Conservation (phyloP, 1,284 basidiomycete species). For the Coniophora puteana region DNA sequence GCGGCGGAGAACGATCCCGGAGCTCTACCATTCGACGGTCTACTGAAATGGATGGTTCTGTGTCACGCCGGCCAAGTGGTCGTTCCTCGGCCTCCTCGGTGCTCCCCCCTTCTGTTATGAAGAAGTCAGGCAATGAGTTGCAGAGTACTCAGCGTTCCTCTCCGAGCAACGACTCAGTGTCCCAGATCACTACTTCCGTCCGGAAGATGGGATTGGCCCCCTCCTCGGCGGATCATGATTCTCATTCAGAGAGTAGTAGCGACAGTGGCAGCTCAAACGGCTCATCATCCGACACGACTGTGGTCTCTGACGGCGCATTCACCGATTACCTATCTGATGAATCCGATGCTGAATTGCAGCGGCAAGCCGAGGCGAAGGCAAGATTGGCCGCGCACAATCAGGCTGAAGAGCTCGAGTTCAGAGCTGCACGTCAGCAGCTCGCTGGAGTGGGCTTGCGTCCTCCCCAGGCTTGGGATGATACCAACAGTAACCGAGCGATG, state of each 20-base stretch:
- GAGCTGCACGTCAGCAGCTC: constrained; percentile 69
- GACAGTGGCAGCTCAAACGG: constrained; percentile 55
- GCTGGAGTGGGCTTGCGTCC: constrained; percentile 68
- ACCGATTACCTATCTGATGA: constrained; percentile 83
- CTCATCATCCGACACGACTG: constrained; percentile 62
- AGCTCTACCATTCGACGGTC: constrained; percentile 61
- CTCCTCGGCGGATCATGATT: constrained; percentile 34
- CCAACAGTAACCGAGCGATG: too few species aligned
- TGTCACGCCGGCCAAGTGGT: constrained; percentile 41
- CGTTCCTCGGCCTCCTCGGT: constrained; percentile 48
- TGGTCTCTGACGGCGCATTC: constrained; percentile 78
- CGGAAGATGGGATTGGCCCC: constrained; percentile 17
- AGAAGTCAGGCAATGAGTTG: constrained; percentile 17
- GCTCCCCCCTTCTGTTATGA: constrained; percentile 18
- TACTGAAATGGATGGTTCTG: constrained; percentile 47
- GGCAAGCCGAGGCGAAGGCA: constrained; percentile 74
- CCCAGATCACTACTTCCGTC: constrained; percentile 19
- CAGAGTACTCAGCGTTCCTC: constrained; percentile 4
- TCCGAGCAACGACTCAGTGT: constrained; percentile 3
- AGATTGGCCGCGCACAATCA: constrained; percentile 72
- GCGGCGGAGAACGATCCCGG: constrained; percentile 42
- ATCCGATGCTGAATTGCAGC: constrained; percentile 76
- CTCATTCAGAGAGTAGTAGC: constrained; percentile 41
- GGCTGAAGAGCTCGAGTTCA: constrained; percentile 76
- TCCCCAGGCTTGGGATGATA: constrained; percentile 74